These are phyloP conservation scores for Neoascochyta sp. DNA, from an alignment of 2,329 filamentous ascomycete genomes.

Conservation along the genomic window DNA sequence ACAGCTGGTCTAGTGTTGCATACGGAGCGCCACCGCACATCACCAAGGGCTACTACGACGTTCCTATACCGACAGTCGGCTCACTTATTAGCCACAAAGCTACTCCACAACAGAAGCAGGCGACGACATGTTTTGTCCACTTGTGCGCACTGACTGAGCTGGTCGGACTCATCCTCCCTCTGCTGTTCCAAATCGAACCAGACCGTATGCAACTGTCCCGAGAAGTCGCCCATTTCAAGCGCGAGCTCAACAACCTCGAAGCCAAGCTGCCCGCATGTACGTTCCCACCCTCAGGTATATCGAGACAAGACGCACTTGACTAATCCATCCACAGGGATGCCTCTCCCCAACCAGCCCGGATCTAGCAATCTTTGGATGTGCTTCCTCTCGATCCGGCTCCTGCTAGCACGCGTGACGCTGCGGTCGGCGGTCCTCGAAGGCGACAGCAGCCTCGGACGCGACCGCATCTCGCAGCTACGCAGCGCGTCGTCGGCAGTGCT, in stretches of 20 bases:
- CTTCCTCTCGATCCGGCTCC: conserved; percentile 39
- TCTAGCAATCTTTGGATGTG: conserved; percentile 41
- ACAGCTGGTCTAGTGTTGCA: conserved; percentile 55
- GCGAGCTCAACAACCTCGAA: conserved; percentile 34
- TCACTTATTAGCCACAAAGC: conserved; percentile 37
- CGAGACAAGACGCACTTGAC: not conserved
- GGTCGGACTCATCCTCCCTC: conserved; percentile 39
- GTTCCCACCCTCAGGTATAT: too few relatives aligned
- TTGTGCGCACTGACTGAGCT: conserved; percentile 49
- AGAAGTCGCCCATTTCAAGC: conserved; percentile 32
- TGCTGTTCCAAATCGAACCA: conserved; percentile 38
- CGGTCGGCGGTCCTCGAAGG: conserved; percentile 26
- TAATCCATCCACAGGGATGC: conserved; percentile 15
- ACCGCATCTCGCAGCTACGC: conserved; percentile 46
- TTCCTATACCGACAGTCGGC: conserved; percentile 50
- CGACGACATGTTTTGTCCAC: conserved; percentile 52
- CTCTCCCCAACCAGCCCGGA: conserved; percentile 26
- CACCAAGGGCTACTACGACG: conserved; percentile 53
- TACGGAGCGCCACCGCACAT: conserved; percentile 56
- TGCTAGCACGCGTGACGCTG: conserved; percentile 39
- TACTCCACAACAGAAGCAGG: conserved; percentile 41
- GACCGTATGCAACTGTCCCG: conserved; percentile 25
- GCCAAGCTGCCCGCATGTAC: conserved; percentile 30
- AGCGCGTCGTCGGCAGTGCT: conserved; percentile 50
- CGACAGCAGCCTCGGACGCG: conserved; percentile 19